Percentiles rank a stretch among this genome's conserved stretches.
Evolutionary conservation across 2,329 filamentous ascomycete genomes (phyloP).

Genomic region (Fusarium sp.): DNA sequence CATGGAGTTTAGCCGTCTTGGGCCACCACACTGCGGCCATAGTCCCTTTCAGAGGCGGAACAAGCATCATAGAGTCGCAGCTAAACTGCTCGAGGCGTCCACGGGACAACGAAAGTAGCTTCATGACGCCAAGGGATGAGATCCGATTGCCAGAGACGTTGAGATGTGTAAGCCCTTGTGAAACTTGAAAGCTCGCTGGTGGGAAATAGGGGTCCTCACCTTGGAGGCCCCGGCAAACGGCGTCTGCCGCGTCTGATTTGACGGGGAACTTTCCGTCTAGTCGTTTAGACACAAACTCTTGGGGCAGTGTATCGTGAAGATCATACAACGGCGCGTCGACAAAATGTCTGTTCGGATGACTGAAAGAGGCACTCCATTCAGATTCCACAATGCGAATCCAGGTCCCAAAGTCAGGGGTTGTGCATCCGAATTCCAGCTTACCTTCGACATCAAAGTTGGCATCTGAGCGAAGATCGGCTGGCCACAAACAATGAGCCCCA

Average conservation of each 20-base stretch:
- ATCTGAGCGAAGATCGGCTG: constrained; percentile 50
- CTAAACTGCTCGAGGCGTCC: constrained; percentile 66
- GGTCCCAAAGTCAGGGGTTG: constrained; percentile 53
- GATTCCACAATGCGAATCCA: constrained; percentile 63
- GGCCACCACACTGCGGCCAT: constrained; percentile 48
- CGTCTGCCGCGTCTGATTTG: constrained; percentile 48
- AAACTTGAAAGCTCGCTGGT: constrained; percentile 37
- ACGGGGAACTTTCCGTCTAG: constrained; percentile 44
- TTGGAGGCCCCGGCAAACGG: constrained; percentile 39
- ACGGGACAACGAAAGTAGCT: constrained; percentile 56
- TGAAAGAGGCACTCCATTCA: constrained; percentile 56
- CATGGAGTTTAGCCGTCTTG: constrained; percentile 51
- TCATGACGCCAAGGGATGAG: constrained; percentile 57
- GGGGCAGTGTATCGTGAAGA: constrained; percentile 28
- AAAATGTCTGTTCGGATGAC: constrained; percentile 60
- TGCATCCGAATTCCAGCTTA: constrained; percentile 49
- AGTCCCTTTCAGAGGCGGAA: constrained; percentile 38
- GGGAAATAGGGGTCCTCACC: constrained; percentile 39
- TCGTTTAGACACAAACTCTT: constrained; percentile 48
- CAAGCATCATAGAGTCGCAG: constrained; percentile 57
- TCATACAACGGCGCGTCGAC: constrained; percentile 59
- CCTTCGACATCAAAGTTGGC: constrained; percentile 60
- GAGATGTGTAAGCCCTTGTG: constrained; percentile 63
- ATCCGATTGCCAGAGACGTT: constrained; percentile 63
- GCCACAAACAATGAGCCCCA: constrained; percentile 49